A percentile compares a stretch with the other conserved stretches of the same genome.
Evolutionary conservation across 2,329 filamentous ascomycete genomes (phyloP).

Genomic region (Aspergillus sclerotialis): DNA sequence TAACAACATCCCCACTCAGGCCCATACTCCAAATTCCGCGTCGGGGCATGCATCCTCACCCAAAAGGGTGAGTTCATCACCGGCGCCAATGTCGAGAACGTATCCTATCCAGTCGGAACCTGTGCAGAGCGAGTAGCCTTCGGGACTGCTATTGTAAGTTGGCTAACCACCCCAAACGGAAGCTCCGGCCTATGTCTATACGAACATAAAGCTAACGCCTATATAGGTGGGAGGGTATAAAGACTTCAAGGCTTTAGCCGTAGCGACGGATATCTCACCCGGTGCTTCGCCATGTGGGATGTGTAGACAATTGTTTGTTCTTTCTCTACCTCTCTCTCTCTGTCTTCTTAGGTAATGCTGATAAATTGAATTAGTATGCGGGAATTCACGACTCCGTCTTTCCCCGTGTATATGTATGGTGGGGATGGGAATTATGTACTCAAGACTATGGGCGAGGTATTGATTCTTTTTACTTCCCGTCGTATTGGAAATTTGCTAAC

Average conservation of each 20-base stretch:
- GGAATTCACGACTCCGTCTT: conserved; percentile 63
- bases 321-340: conserved; percentile 1
- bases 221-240: conserved; percentile 38
- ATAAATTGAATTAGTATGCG: conserved; percentile 47
- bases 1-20: conserved; percentile 34
- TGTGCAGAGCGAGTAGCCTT: conserved; percentile 92
- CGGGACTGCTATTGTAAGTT: conserved; percentile 61
- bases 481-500: conserved; percentile 1
- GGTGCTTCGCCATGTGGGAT: conserved; percentile 78
- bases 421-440: conserved; percentile 58
- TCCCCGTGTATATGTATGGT: conserved; percentile 89
- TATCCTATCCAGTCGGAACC: conserved; percentile 85
- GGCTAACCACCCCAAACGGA: background rate
- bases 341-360: conserved; percentile 3
- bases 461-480: conserved; percentile 2
- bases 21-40: conserved; percentile 85
- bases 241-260: conserved; percentile 70
- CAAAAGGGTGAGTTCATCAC: conserved; percentile 50
- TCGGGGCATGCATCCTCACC: conserved; percentile 73
- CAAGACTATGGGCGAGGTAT: conserved; percentile 34
- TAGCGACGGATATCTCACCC: conserved; percentile 69
- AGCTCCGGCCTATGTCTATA: background rate
- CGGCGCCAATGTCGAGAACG: conserved; percentile 92
- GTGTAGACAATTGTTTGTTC: conserved; percentile 76
- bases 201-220: conserved; percentile 3